Evolutionary conservation across 1,284 basidiomycete genomes (phyloP).

Genomic region (Microbotryum intermedium): DNA sequence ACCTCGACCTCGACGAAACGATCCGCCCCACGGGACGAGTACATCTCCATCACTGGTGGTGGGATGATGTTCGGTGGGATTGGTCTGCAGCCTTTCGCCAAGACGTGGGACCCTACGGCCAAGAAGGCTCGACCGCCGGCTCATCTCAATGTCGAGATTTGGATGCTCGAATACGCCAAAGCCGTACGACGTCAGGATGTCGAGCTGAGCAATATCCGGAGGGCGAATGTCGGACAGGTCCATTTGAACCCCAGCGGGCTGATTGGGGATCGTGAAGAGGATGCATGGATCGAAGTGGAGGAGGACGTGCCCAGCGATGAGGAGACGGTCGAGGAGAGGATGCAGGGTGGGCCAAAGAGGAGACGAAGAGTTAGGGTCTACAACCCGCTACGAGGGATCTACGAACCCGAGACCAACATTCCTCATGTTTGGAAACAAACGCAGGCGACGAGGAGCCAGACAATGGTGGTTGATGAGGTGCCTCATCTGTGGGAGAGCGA

Average conservation of each 20-base stretch:
- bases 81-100: conserved; percentile 76
- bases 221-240: conserved; percentile 36
- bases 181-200: conserved; percentile 55
- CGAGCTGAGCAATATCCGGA: conserved; percentile 56
- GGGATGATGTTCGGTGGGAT: conserved; percentile 57
- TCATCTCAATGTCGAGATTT: conserved; percentile 66
- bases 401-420: conserved; percentile 32
- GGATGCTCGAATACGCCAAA: conserved; percentile 71
- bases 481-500: conserved; percentile 18
- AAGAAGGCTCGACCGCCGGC: conserved; percentile 40
- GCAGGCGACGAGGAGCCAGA: conserved; percentile 19
- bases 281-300: conserved; percentile 22
- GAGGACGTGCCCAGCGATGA: conserved; percentile 37
- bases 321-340: conserved; percentile 3
- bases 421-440: conserved; percentile 32
- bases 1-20: conserved; percentile 17
- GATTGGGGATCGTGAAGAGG: conserved; percentile 22
- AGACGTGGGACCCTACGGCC: conserved; percentile 60
- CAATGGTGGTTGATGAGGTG: conserved; percentile 11
- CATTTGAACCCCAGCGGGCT: conserved; percentile 11
- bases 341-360: conserved; percentile 15
- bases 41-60: conserved; percentile 37
- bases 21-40: conserved; percentile 21
- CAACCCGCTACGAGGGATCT: conserved; percentile 30
- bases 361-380: conserved; percentile 22